Conservation (phyloP, 352 stramenopile genomes). For the Thalassiosira hispida region DNA sequence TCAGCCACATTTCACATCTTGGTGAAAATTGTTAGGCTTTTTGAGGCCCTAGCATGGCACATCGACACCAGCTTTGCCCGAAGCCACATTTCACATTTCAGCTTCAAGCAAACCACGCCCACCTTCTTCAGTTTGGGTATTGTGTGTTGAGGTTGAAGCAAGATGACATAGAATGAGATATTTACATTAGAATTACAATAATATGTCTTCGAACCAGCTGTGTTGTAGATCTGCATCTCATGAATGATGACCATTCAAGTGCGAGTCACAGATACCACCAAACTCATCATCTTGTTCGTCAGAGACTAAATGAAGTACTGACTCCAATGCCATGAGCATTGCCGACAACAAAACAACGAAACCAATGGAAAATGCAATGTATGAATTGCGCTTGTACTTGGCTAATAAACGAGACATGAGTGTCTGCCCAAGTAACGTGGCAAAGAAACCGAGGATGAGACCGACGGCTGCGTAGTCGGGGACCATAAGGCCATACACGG, state of each 20-base stretch:
- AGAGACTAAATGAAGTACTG: constrained; percentile 40
- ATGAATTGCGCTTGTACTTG: constrained; percentile 87
- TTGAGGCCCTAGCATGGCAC: too few relatives aligned
- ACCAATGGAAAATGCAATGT: constrained; percentile 88
- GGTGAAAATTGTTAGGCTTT: too few relatives aligned
- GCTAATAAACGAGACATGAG: constrained; percentile 91
- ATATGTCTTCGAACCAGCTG: background rate
- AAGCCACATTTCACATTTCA: too few relatives aligned
- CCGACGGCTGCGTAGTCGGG: constrained; percentile 91
- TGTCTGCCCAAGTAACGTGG: constrained; percentile 91
- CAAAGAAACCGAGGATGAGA: constrained; percentile 90
- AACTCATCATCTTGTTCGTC: constrained; percentile 28
- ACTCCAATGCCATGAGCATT: constrained; percentile 83
- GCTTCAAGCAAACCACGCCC: too few relatives aligned
- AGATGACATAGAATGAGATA: too few relatives aligned
- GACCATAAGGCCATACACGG: constrained; percentile 92
- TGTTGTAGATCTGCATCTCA: constrained; percentile 14
- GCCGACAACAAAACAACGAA: constrained; percentile 83
- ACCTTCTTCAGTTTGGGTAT: too few relatives aligned
- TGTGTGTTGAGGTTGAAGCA: too few relatives aligned
- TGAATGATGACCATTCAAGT: constrained; percentile 26
- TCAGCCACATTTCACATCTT: too few relatives aligned
- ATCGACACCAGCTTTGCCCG: too few relatives aligned
- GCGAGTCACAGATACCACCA: constrained; percentile 31
- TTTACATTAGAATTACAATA: constrained; percentile 17